Conservation (phyloP, 352 stramenopile species). For the Phytophthora constricta region DNA sequence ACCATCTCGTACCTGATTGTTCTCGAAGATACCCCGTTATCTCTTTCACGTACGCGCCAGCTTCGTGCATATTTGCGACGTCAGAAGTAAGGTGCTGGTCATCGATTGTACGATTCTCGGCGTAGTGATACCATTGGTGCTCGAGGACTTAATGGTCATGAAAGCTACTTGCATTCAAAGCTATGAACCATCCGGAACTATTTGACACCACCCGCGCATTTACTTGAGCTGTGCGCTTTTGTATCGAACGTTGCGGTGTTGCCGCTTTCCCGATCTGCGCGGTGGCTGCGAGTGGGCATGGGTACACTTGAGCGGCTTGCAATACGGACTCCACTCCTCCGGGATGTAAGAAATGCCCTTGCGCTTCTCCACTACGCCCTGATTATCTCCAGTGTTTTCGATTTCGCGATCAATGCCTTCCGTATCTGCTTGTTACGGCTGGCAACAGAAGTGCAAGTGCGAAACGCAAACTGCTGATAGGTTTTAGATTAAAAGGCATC, state of each 20-base stretch:
- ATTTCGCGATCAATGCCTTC: background rate
- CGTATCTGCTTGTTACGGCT: constrained; percentile 3
- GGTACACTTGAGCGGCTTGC: constrained; percentile 12
- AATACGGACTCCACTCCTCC: constrained; percentile 3
- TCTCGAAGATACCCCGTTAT: constrained; percentile 9
- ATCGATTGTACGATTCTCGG: constrained; percentile 5
- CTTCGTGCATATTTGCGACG: constrained; percentile 1
- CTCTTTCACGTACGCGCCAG: constrained; percentile 4
- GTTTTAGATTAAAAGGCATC: background rate
- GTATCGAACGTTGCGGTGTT: background rate
- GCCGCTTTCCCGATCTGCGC: background rate
- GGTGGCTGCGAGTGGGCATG: background rate
- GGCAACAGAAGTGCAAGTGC: constrained; percentile 5
- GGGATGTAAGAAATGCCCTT: background rate
- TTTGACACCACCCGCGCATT: background rate
- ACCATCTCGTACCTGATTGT: constrained; percentile 3
- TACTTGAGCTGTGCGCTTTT: background rate
- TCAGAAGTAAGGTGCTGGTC: background rate
- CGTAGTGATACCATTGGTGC: constrained; percentile 16
- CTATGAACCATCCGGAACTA: background rate
- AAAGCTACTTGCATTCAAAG: background rate
- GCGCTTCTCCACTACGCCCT: too few species aligned
- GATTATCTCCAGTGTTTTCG: too few species aligned
- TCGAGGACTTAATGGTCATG: constrained; percentile 3
- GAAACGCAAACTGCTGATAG: constrained; percentile 18